phyloP scores from a whole-genome alignment of 2,329 filamentous ascomycete species.

The Aspergillus sp. region DNA sequence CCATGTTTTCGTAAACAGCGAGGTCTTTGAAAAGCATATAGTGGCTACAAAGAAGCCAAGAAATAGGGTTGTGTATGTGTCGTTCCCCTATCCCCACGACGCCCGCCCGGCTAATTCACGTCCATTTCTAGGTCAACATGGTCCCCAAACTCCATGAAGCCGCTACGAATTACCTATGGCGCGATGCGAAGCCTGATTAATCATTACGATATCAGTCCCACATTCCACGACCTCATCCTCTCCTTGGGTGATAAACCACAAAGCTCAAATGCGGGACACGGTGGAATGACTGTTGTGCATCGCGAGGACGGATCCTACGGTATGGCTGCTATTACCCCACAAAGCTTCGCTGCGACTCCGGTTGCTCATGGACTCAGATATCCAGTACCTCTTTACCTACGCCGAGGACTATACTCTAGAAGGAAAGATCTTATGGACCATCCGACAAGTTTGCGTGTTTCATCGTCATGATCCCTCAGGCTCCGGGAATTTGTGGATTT shows the following conservation, averaged over 20 bases:
- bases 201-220: constrained; percentile 11
- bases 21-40: constrained; percentile 14
- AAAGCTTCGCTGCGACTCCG: background rate
- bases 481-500: constrained; percentile 17
- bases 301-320: constrained; percentile 12
- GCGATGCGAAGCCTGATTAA: constrained; percentile 12
- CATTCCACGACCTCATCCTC: constrained; percentile 13
- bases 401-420: constrained; percentile 3
- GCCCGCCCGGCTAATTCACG: background rate
- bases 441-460: constrained; percentile 19
- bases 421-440: constrained; percentile 12
- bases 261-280: constrained; percentile 18
- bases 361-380: constrained; percentile 9
- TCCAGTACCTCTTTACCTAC: constrained; percentile 18
- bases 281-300: constrained; percentile 14
- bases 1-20: constrained; percentile 10
- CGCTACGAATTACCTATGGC: constrained; percentile 14
- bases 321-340: background rate
- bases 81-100: too few relatives aligned
- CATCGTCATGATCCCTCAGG: constrained; percentile 13
- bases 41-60: constrained; percentile 5
- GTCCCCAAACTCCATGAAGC: constrained; percentile 11
- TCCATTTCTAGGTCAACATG: constrained; percentile 12
- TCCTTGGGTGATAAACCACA: constrained; percentile 23
- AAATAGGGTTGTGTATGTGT: constrained; percentile 13